Evolutionary conservation across 2,329 filamentous ascomycete species (phyloP).

Genomic region (Exophiala mesophila): DNA sequence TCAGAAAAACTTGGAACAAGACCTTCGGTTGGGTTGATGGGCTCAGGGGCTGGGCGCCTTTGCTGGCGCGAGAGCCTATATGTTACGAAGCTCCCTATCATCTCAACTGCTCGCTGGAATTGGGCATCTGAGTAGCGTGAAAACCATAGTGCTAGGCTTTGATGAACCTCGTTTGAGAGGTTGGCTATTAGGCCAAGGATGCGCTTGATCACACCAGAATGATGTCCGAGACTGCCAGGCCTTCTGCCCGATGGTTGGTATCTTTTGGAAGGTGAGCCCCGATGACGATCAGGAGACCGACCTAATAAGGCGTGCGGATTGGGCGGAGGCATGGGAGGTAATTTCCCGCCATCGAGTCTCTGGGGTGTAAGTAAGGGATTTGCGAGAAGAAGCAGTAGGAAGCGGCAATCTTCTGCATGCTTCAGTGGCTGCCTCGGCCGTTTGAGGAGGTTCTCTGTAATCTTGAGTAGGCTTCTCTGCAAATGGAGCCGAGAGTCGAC

Average conservation of each 20-base stretch:
- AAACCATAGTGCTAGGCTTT: conserved; percentile 73
- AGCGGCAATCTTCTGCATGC: conserved; percentile 66
- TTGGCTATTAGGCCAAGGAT: conserved; percentile 76
- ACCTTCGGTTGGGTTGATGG: conserved; percentile 58
- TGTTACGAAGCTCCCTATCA: conserved; percentile 72
- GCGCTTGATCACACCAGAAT: conserved; percentile 80
- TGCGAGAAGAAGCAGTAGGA: conserved; percentile 69
- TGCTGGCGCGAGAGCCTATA: conserved; percentile 70
- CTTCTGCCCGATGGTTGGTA: conserved; percentile 23
- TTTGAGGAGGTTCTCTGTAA: conserved; percentile 73
- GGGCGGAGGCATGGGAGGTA: conserved; percentile 6
- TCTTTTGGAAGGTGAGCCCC: conserved; percentile 20
- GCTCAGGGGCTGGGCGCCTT: conserved; percentile 49
- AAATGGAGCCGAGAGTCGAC: conserved; percentile 63
- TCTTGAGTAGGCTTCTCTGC: conserved; percentile 67
- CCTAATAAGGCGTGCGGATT: conserved; percentile 7
- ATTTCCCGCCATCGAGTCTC: conserved; percentile 21
- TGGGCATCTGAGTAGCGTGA: conserved; percentile 62
- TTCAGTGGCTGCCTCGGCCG: conserved; percentile 67
- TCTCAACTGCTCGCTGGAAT: conserved; percentile 69
- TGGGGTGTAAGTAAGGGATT: conserved; percentile 63
- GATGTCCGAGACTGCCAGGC: conserved; percentile 53
- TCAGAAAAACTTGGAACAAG: conserved; percentile 69
- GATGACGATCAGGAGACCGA: conserved; percentile 16
- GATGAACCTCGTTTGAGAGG: conserved; percentile 68